phyloP scores from a whole-genome alignment of 1,284 basidiomycete species.

The Fomitopsis betulina region DNA sequence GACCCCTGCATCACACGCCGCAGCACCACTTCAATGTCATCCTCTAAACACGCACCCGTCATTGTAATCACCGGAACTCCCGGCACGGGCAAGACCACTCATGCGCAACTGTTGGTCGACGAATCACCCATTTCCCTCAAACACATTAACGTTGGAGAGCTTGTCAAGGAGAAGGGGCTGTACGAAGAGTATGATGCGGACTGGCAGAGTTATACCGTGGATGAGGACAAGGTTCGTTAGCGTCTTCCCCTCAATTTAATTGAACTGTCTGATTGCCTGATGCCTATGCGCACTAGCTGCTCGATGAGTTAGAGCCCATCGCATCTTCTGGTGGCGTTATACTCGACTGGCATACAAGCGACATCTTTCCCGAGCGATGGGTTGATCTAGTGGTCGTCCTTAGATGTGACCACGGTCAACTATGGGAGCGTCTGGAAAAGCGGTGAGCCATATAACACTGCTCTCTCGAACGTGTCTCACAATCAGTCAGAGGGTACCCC shows the following conservation, averaged over 20 bases:
- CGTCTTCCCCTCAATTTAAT: not conserved
- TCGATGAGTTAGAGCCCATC: constrained; percentile 84
- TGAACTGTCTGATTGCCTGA: constrained; percentile 11
- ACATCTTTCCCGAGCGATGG: constrained; percentile 95
- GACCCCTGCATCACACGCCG: not conserved
- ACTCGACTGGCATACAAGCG: constrained; percentile 97
- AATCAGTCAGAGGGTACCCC: constrained; percentile 66
- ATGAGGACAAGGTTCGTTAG: constrained; percentile 83
- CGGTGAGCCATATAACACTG: constrained; percentile 49
- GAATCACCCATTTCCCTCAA: constrained; percentile 63
- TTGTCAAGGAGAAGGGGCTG: constrained; percentile 81
- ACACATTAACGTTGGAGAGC: constrained; percentile 88
- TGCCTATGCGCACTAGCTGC: constrained; percentile 43
- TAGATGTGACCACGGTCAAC: constrained; percentile 79
- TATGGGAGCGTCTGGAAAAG: constrained; percentile 95
- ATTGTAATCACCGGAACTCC: constrained; percentile 93
- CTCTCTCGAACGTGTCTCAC: not conserved
- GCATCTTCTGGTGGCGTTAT: constrained; percentile 74
- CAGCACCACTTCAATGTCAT: constrained; percentile 14
- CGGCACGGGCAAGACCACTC: constrained; percentile 87
- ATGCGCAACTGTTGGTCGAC: constrained; percentile 74
- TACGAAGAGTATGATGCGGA: constrained; percentile 89
- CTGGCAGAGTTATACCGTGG: constrained; percentile 92
- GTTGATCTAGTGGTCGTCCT: constrained; percentile 95
- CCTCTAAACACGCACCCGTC: constrained; percentile 52